phyloP scores from a whole-genome alignment of 1,284 basidiomycete species.

The Ganoderma lucidum region DNA sequence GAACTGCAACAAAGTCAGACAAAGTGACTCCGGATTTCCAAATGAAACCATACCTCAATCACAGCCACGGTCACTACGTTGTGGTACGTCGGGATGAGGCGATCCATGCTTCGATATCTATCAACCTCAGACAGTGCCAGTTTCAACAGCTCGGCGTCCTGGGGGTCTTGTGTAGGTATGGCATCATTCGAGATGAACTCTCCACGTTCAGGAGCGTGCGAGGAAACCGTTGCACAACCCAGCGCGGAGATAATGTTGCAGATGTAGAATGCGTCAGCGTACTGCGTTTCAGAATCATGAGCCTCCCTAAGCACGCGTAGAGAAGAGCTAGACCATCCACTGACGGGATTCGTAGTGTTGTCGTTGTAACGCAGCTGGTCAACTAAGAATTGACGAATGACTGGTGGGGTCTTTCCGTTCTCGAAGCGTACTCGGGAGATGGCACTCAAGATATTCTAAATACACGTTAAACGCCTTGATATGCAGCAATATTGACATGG shows the following conservation, averaged over 20 bases:
- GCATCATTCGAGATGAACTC: conserved; percentile 75
- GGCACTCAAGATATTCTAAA: conserved; percentile 78
- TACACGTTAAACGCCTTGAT: conserved; percentile 13
- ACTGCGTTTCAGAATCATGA: conserved; percentile 53
- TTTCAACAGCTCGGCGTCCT: conserved; percentile 73
- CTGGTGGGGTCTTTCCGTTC: conserved; percentile 85
- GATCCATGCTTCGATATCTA: conserved; percentile 93
- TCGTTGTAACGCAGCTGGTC: conserved; percentile 95
- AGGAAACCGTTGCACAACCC: conserved; percentile 80
- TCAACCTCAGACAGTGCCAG: conserved; percentile 85
- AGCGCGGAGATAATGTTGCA: conserved; percentile 88
- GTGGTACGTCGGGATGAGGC: conserved; percentile 93
- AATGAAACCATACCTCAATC: conserved; percentile 71
- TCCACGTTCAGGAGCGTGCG: conserved; percentile 77
- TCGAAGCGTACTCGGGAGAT: conserved; percentile 88
- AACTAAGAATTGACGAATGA: conserved; percentile 91
- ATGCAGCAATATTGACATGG: neutral
- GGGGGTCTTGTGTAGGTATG: conserved; percentile 67
- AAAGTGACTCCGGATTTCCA: conserved; percentile 9
- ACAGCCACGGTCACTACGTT: conserved; percentile 94
- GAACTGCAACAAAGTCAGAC: conserved; percentile 58
- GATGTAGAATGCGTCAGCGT: conserved; percentile 92
- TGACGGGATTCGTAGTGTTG: conserved; percentile 89
- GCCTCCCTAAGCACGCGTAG: neutral
- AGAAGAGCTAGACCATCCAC: conserved; percentile 39